Evolutionary conservation across 768 basidiomycete genomes (phyloP).

Genomic region (Calvatia gigantea): DNA sequence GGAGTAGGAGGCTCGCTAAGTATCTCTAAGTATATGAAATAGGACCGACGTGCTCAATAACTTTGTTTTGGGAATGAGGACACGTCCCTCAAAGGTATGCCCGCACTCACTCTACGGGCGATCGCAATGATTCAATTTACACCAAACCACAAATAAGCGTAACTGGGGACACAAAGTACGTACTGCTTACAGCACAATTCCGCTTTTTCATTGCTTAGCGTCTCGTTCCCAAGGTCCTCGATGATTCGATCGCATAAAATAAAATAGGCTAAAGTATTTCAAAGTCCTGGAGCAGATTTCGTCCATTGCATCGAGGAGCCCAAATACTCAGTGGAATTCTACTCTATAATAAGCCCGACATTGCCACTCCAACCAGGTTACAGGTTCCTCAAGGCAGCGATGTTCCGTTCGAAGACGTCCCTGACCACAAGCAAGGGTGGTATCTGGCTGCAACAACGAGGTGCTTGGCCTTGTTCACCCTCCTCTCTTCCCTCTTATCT

Average conservation of each 20-base stretch:
- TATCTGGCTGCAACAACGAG: constrained; percentile 35
- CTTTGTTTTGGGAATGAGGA: no score
- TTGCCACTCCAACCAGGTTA: constrained; percentile 19
- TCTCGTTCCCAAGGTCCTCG: constrained; percentile 12
- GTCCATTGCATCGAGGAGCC: constrained; percentile 18
- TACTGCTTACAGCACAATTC: no score
- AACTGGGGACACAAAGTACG: constrained; percentile 30
- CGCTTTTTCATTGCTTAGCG: no score
- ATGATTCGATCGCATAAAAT: constrained; percentile 13
- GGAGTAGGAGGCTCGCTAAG: no score
- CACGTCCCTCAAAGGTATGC: background rate
- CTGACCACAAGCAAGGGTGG: constrained; percentile 35
- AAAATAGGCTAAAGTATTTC: constrained; percentile 14
- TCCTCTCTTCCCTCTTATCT: constrained; percentile 33
- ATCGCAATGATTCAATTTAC: constrained; percentile 31
- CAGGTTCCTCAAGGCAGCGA: constrained; percentile 18
- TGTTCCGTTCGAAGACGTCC: constrained; percentile 29
- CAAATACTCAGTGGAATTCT: constrained; percentile 15
- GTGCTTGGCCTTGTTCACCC: constrained; percentile 44
- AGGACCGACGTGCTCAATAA: background rate
- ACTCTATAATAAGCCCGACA: constrained; percentile 20
- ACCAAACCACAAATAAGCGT: constrained; percentile 29
- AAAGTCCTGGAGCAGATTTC: constrained; percentile 10
- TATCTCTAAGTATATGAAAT: no score
- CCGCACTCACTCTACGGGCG: constrained; percentile 23